phyloP scores from a whole-genome alignment of 495 filamentous ascomycete species.

The Tuber umbilicatum region DNA sequence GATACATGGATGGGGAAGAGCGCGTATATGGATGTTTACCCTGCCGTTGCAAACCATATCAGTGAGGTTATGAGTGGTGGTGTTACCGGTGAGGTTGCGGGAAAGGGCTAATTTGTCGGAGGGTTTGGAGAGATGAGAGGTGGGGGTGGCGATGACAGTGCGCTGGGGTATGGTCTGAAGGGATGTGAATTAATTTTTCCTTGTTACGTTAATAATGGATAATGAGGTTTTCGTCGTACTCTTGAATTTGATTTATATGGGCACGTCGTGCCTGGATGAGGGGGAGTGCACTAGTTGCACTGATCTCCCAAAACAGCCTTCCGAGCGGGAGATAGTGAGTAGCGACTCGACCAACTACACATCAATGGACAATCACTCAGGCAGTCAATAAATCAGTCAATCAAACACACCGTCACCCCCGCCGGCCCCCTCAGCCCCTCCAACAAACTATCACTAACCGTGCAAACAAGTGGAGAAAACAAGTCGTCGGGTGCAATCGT shows the following conservation, averaged over 20 bases:
- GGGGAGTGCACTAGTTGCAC: background rate
- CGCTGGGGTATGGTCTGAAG: background rate
- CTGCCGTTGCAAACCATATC: slow-evolving; percentile 53
- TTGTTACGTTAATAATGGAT: background rate
- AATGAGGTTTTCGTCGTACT: background rate
- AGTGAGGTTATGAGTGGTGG: slow-evolving; percentile 44
- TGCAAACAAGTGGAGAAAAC: background rate
- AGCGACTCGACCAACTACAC: background rate
- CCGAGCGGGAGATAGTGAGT: too few species aligned
- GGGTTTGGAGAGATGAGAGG: background rate
- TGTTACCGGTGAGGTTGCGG: background rate
- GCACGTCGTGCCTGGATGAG: background rate
- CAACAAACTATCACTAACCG: background rate
- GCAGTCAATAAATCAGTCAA: background rate
- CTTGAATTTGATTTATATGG: background rate
- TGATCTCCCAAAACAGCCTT: too few species aligned
- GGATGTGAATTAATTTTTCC: background rate
- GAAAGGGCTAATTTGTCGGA: background rate
- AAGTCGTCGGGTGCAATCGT: background rate
- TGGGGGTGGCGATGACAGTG: background rate
- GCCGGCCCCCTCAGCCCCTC: background rate
- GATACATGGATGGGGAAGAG: slow-evolving; percentile 61
- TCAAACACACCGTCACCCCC: background rate
- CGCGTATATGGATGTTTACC: slow-evolving; percentile 59
- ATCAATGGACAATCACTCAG: too few species aligned